Evolutionary conservation across 805 yeast genomes (phyloP), one percentile per base, ranked within the genome.

Genomic region (Saturnispora besseyi): DNA sequence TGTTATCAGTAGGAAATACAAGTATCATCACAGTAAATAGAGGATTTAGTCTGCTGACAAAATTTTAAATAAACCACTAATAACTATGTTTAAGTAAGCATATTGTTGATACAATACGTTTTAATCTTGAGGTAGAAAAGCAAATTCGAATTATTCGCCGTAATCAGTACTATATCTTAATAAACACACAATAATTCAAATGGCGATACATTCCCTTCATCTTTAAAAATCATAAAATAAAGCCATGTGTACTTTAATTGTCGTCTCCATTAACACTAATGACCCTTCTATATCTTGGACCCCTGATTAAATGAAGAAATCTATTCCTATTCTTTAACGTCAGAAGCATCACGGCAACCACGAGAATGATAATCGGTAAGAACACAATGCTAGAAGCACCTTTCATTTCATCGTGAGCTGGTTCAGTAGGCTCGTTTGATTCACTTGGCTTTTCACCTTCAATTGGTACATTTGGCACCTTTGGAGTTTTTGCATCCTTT

Each of bases 201-300:
- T 26, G 9, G 9, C 9, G 9, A 26, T 26, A 8, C 6, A 26
- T 26, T 6, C 9, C 29, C 9, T 26, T 26, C 3, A 8, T 8
- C 9, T 26, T 8, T 26, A 26, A 26, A 26, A 26, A 26, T 3
- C 3, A 26, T 26, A 5, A 2, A 26, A 26, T 26, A 26, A 8
- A 26, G 9, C 29, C 29, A 26, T 26, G 29, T 21, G n/a, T n/a
- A 15, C 11, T 15, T 18, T 36, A 36, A 36, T 18, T 36, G 21
- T 36, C 15, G 7, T 42, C 50, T 13, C 50, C 50, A 18, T 41
- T 32, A 32, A 48, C 46, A 28, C 41, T 30, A 12, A 48, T 31
- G 6, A 48, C 46, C 21, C 66, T 55, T 52, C 66, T 58, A 50
- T 64, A 64, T 53, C 66, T 57, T 44, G 67, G 65, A 15, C 67